Evolutionary conservation across 306 rosid species (phyloP).

Genomic region (Rosa multiflora): DNA sequence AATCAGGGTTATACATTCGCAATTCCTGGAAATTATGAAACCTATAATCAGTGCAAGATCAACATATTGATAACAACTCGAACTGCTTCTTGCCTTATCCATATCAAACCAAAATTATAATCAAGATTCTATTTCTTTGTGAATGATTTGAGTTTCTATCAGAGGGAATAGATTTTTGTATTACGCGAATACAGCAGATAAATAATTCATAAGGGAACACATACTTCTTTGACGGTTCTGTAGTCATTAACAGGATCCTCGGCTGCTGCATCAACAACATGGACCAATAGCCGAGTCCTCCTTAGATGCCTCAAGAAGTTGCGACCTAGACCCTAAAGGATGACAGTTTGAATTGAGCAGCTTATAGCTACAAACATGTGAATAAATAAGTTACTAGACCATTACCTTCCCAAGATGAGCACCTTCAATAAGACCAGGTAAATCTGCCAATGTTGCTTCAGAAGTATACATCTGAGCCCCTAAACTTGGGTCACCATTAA

Average conservation of each 20-base stretch:
- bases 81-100: not conserved
- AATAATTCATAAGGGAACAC: constrained; percentile 2
- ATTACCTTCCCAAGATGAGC: constrained; percentile 99
- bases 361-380: constrained; percentile 1
- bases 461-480: constrained; percentile 90
- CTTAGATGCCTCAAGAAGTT: constrained; percentile 91
- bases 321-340: constrained; percentile 88
- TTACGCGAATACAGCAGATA: constrained; percentile 6
- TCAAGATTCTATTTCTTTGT: not conserved
- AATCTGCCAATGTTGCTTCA: constrained; percentile 95
- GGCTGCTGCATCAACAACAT: constrained; percentile 89
- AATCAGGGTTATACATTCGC: constrained; percentile 94
- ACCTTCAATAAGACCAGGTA: constrained; percentile 98
- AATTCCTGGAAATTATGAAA: constrained; percentile 67
- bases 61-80: not conserved
- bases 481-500: constrained; percentile 92
- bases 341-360: constrained; percentile 28
- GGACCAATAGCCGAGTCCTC: constrained; percentile 88
- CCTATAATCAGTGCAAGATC: constrained; percentile 21
- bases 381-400: constrained; percentile 7
- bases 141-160: not conserved
- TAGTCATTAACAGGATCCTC: constrained; percentile 83
- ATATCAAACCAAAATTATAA: not conserved
- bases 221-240: constrained; percentile 89
- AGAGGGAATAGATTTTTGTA: not conserved